A percentile compares a stretch with the other conserved stretches of the same genome.
Evolutionary conservation across 768 basidiomycete genomes (phyloP).

Genomic region (Lactarius pseudohatsudake): DNA sequence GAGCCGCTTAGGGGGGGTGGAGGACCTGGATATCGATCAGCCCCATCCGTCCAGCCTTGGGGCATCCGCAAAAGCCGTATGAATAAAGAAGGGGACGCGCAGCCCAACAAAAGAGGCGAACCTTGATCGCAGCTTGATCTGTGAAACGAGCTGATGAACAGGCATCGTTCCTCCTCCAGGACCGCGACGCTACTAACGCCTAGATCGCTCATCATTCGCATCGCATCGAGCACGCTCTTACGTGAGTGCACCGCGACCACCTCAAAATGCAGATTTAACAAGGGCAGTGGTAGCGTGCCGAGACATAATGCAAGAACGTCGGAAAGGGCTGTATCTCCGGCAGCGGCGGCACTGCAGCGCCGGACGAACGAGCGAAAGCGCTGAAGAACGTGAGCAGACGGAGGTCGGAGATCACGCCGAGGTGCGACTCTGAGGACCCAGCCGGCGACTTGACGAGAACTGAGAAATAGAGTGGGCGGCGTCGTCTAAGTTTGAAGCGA

Average conservation of each 20-base stretch:
- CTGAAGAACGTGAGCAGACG: constrained; percentile 68
- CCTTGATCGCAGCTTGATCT: constrained; percentile 81
- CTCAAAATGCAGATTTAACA: constrained; percentile 29
- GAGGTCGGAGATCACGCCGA: constrained; percentile 77
- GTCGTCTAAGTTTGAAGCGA: neutral
- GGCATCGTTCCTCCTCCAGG: constrained; percentile 66
- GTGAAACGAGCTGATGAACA: constrained; percentile 64
- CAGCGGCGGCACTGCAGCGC: constrained; percentile 7
- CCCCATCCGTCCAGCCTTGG: constrained; percentile 74
- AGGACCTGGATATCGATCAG: constrained; percentile 73
- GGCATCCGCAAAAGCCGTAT: constrained; percentile 34
- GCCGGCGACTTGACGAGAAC: constrained; percentile 55
- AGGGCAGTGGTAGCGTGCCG: constrained; percentile 58
- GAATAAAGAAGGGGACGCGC: neutral
- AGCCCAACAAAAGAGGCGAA: constrained; percentile 30
- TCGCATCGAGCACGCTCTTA: constrained; percentile 73
- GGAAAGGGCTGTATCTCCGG: constrained; percentile 9
- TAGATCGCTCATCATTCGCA: constrained; percentile 82
- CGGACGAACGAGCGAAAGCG: constrained; percentile 43
- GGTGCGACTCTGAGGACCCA: constrained; percentile 45
- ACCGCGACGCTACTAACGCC: constrained; percentile 84
- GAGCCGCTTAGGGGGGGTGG: neutral
- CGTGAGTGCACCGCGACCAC: constrained; percentile 43
- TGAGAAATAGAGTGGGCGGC: constrained; percentile 30
- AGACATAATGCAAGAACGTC: constrained; percentile 44